Base-by-base conservation (phyloP, 768 basidiomycete species). In the Termitomyces sp. region DNA sequence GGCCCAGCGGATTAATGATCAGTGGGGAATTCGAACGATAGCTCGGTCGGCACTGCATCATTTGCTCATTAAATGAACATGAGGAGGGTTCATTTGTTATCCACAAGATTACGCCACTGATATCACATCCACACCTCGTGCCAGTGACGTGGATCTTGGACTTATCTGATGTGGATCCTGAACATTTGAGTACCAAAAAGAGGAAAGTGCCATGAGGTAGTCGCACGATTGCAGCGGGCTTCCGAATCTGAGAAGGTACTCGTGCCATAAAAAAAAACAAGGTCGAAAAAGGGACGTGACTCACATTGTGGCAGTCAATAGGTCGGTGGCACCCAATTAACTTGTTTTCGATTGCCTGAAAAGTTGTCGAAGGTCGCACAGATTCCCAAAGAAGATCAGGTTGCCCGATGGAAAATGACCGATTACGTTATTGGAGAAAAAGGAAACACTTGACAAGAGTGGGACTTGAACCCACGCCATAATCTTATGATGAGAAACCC, bases 191-290 rank as follows among this genome's bases (percentile, higher is more conserved):
- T 38, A 3, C 43, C 43, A 12, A 15, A 43, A 19, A 15, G 11
- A 23, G 23, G 3, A 6, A 50, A n/a, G 35, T 38, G 23, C 6
- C 23, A 28, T 26, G 35, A 37, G 19, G 15, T 38, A 21, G n/a
- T 41, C 11, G 37, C 21, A 45, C 53, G 53, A 47, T 54, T 54
- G 28, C 37, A 33, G 14, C 45, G 54, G 54, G 54, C 54, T 47
- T 54, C 54, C 47, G 35, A 6, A 53, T 33, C 52, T 44, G 26
- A 26, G 31, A 53, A 35, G 35, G 45, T 35, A 14, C 35, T 35
- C 35, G 5, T 4, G 35, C 12, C 31, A 35, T 3, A 35, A 35
- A 35, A 14, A 6, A 19, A 12, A 9, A 43, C 15, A 2, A 19
- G 17, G 15, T 9, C 23, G 26, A 37, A 5, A n/a, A 38, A 38